Evolutionary conservation across 2,329 filamentous ascomycete genomes (phyloP), one percentile per base, ranked within the genome.

Genomic region (Aspergillus luchuensis): DNA sequence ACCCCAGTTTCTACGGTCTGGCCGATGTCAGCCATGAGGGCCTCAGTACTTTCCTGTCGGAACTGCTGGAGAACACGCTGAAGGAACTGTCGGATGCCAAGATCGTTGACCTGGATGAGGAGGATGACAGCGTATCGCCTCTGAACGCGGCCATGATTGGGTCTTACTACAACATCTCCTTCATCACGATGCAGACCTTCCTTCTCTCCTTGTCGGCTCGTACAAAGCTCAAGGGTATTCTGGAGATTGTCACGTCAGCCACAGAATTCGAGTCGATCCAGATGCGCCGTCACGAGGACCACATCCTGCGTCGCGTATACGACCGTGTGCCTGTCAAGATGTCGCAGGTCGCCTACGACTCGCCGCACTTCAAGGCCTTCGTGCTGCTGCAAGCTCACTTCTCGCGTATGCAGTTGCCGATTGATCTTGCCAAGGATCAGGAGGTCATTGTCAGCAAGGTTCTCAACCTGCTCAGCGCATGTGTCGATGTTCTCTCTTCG

Each of bases 111-210:
- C 86, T 97, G 52, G 94, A 98, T 66, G 93, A 97, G 72, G 92
- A 96, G 53, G 94, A 98, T 72, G 94, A 96, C 69, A 89, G 88
- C 1, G 89, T 98, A 48, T 86, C 90, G 17, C 93, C 95, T 13
- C 86, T 97, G 70, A 98, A 99, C 76, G 91, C 94, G 2, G 95
- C 95, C 67, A 97, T 97, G 91, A 98, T 99, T 72, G 92, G 91
- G 8, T 92, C 95, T 1, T 98, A 99, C 83, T 99, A 99, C 84
- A 98, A 97, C 78, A 97, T 99, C 72, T 97, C 94, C 5, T 98
- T 97, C 80, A 91, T 97, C 76, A 99, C 95, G 2, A 99, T 99
- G 93, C 94, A 99, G 79, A 99, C 95, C 0, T 94, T 99, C 83
- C 82, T 99, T 55, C 83, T 99, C 58, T 99, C 95, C 13, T 84